Evolutionary conservation across 805 yeast genomes (phyloP).

Genomic region (Middelhovenomyces tepae): DNA sequence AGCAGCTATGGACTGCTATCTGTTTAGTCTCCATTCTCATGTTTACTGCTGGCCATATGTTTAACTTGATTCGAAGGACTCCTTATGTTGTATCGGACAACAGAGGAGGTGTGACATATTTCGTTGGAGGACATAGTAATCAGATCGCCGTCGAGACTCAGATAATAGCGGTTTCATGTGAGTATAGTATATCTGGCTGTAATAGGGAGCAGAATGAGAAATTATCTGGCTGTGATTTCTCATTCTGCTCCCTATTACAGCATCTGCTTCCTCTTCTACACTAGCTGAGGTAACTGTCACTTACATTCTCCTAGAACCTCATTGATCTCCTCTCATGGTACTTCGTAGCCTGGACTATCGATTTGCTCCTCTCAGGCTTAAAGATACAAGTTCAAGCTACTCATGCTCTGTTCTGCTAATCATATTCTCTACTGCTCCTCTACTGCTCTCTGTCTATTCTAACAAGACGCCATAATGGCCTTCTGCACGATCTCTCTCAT

Average conservation of each 20-base stretch:
- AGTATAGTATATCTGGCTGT: too few species aligned
- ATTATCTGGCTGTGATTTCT: too few species aligned
- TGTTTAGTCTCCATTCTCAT: constrained; percentile 57
- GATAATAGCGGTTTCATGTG: constrained; percentile 62
- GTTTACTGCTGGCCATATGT: constrained; percentile 89
- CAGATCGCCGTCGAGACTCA: constrained; percentile 91
- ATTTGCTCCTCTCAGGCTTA: too few species aligned
- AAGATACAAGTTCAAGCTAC: too few species aligned
- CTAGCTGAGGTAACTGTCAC: constrained; percentile 1
- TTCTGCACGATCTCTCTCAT: constrained; percentile 50
- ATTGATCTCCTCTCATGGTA: too few species aligned
- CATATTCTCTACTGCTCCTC: background rate
- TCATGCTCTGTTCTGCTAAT: too few species aligned
- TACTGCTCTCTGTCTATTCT: too few species aligned
- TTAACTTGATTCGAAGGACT: constrained; percentile 69
- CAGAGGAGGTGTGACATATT: constrained; percentile 40
- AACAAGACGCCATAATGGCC: constrained; percentile 61
- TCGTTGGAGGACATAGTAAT: constrained; percentile 57
- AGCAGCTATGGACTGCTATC: constrained; percentile 62
- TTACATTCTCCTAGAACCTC: too few species aligned
- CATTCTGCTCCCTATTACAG: too few species aligned
- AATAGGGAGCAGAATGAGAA: too few species aligned
- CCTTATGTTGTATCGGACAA: constrained; percentile 40
- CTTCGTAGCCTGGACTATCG: too few species aligned
- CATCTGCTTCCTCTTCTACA: too few species aligned